Percentiles rank a stretch among this genome's conserved stretches.
phyloP scores from a whole-genome alignment of 2,329 filamentous ascomycete genomes.

The Calonectria crousiana region DNA sequence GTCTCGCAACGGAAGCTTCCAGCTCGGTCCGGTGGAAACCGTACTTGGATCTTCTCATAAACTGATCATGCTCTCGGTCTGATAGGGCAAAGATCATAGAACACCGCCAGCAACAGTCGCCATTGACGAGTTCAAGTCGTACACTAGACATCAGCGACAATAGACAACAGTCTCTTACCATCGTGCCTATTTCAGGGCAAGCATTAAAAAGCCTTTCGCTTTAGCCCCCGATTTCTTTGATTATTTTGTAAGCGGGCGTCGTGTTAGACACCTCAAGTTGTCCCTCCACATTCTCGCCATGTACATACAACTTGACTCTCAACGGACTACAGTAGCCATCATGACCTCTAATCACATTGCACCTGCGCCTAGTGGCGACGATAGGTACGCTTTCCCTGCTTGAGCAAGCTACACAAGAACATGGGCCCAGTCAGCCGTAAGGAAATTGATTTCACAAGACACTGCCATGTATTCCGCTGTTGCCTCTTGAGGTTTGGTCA shows the following conservation, averaged over 20 bases:
- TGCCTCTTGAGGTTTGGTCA: constrained; percentile 49
- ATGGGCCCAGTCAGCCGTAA: constrained; percentile 49
- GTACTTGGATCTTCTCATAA: too few species aligned
- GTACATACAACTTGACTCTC: background rate
- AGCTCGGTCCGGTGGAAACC: constrained; percentile 14
- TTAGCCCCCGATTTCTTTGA: background rate
- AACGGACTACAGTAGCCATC: background rate
- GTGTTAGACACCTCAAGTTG: background rate
- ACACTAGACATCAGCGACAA: background rate
- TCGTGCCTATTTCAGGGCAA: background rate
- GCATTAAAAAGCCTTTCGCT: accelerated
- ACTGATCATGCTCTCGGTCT: too few species aligned
- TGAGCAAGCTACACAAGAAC: background rate
- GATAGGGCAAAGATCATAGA: too few species aligned
- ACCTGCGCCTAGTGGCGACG: background rate
- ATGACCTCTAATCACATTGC: background rate
- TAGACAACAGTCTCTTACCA: background rate
- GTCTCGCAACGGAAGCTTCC: constrained; percentile 1
- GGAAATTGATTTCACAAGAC: constrained; percentile 49
- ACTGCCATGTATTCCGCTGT: constrained; percentile 49
- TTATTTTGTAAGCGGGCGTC: background rate
- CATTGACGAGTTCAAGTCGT: background rate
- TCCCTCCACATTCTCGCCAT: background rate
- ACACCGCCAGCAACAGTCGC: too few species aligned
- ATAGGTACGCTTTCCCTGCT: background rate